Conservation (phyloP, 2,329 filamentous ascomycete species). For the Grosmannia huntii region DNA sequence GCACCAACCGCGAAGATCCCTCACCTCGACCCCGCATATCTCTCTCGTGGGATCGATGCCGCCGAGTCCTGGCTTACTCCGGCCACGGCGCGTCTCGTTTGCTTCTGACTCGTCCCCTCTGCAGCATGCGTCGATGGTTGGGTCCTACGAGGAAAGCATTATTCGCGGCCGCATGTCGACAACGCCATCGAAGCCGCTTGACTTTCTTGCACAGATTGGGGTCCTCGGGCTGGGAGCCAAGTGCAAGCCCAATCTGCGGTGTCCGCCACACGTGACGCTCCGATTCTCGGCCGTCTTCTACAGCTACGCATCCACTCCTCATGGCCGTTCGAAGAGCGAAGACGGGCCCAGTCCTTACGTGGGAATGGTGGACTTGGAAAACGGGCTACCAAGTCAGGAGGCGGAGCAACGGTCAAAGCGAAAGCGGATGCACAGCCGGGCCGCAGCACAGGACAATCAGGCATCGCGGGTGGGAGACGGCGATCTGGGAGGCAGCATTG, state of each 20-base stretch:
- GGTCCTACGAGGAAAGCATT: conserved; percentile 96
- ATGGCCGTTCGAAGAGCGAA: conserved; percentile 50
- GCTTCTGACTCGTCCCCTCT: conserved; percentile 63
- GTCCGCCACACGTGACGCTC: conserved; percentile 79
- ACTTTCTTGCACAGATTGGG: conserved; percentile 91
- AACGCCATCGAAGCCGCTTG: conserved; percentile 78
- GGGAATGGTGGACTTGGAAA: conserved; percentile 81
- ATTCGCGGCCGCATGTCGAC: conserved; percentile 93
- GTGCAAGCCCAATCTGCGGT: conserved; percentile 73
- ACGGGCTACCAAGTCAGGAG: conserved; percentile 47
- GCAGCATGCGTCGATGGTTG: conserved; percentile 90
- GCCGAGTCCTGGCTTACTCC: conserved; percentile 36
- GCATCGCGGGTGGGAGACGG: background rate
- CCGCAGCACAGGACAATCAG: conserved; percentile 6
- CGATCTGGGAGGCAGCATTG: background rate
- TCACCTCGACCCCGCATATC: conserved; percentile 46
- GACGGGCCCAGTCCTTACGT: conserved; percentile 95
- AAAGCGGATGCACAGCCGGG: conserved; percentile 32
- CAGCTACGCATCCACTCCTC: conserved; percentile 62
- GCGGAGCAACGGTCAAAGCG: conserved; percentile 34
- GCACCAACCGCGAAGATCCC: conserved; percentile 64
- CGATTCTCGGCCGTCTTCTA: conserved; percentile 95
- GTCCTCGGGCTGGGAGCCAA: conserved; percentile 71
- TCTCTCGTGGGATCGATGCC: conserved; percentile 21
- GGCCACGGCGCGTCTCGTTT: conserved; percentile 55